Evolutionary conservation across 2,329 filamentous ascomycete species (phyloP), one percentile per base, ranked within the genome.

Genomic region (Amesomyces nigricolor): DNA sequence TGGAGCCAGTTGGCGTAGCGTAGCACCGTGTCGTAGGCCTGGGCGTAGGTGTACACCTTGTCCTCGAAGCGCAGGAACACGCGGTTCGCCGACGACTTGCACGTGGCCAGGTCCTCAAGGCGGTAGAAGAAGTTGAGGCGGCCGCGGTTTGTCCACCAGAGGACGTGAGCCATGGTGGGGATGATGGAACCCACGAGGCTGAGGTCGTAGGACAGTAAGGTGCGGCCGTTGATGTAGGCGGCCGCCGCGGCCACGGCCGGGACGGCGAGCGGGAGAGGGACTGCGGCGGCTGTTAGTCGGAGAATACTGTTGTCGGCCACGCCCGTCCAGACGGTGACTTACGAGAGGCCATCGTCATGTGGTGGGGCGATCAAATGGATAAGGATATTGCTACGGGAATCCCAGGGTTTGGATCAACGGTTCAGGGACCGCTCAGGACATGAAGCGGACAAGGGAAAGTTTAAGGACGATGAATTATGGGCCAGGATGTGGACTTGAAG

Each of bases 191-290:
- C 75, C n/a, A 92, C 64, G 14, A 91, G 68, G 7, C 71, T 67
- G 43, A 75, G 68, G 69, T 95, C 90, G 67, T 88, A 84, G 67
- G 76, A 83, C 44, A 91, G 63, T 6, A 80, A 78, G 56, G 78
- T 79, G 67, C 81, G 84, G 42, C 87, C 90, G 66, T 94, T 89
- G 63, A 92, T 70, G 68, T 95, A 95, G 32, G 88, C 87, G n/a
- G 87, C 73, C 4, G 79, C 78, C 4, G 87, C 86, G 30, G 79
- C 78, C 44, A 82, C 78, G 14, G 85, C 85, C 16, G 87, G 83
- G 29, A 78, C 73, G 6, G 82, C 75, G 47, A 83, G 59, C 19
- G 74, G 69, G 19, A 83, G 69, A 44, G 82, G 79, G 42, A 81
- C 78, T 82, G 9, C 26, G 3, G 13, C 19, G 43, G 43, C 6